Percentiles rank a stretch among this genome's conserved stretches.
Conservation (phyloP, 768 basidiomycete genomes). For the Hemileccinum impolitum region DNA sequence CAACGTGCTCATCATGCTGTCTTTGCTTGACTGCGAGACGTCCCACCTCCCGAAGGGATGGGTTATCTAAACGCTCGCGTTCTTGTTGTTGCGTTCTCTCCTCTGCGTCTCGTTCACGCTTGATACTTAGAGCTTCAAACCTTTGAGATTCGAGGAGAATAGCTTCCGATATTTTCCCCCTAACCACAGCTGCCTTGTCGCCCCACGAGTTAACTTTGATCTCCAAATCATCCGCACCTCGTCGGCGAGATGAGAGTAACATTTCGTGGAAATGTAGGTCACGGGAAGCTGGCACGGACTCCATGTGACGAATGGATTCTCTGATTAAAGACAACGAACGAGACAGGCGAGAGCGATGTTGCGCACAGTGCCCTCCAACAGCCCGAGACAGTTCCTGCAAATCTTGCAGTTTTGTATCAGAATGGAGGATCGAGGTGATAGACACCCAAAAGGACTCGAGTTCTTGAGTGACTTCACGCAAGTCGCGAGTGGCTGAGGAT, state of each 20-base stretch:
- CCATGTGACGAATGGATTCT: conserved; percentile 54
- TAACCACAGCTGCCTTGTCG: conserved; percentile 31
- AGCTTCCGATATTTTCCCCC: conserved; percentile 38
- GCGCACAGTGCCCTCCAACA: conserved; percentile 34
- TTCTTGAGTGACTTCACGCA: conserved; percentile 39
- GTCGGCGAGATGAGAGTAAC: conserved; percentile 47
- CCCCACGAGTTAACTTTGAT: conserved; percentile 46
- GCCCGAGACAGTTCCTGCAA: conserved; percentile 37
- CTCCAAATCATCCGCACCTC: conserved; percentile 51
- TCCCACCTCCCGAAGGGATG: conserved; percentile 34
- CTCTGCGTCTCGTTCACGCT: conserved; percentile 26
- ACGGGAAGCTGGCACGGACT: conserved; percentile 40
- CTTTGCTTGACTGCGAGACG: conserved; percentile 25
- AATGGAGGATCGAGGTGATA: conserved; percentile 28
- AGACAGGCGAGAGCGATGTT: conserved; percentile 37
- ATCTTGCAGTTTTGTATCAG: conserved; percentile 29
- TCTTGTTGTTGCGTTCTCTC: conserved; percentile 18
- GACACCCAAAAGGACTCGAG: conserved; percentile 38
- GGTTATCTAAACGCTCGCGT: conserved; percentile 30
- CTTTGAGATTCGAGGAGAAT: conserved; percentile 40
- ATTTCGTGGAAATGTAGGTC: conserved; percentile 46
- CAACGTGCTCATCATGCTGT: conserved; percentile 28
- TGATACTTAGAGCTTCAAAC: conserved; percentile 37
- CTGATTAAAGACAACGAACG: conserved; percentile 53
- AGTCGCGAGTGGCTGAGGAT: conserved; percentile 33